phyloP scores from a whole-genome alignment of 352 stramenopile species.

The Phytophthora tubulina region DNA sequence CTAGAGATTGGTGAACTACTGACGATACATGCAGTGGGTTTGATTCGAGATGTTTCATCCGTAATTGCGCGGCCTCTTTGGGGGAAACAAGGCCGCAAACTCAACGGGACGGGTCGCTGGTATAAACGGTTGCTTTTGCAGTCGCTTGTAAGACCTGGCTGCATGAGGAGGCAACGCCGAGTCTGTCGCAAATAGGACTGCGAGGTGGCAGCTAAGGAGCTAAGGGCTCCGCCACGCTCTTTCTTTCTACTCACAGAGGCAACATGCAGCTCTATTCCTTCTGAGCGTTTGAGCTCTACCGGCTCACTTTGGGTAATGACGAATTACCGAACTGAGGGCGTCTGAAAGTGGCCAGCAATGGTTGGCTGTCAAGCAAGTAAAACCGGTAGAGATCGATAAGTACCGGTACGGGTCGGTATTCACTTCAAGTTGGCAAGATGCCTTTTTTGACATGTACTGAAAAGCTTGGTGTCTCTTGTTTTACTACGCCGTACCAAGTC shows the following conservation, averaged over 20 bases:
- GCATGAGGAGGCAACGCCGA: slow-evolving; percentile 62
- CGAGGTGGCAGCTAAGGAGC: slow-evolving; percentile 31
- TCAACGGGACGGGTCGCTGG: slow-evolving; percentile 86
- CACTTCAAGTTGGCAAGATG: too few species aligned
- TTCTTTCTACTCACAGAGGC: too few species aligned
- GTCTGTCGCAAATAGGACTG: slow-evolving; percentile 91
- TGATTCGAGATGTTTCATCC: slow-evolving; percentile 66
- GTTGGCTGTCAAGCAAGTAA: too few species aligned
- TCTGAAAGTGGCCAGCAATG: too few species aligned
- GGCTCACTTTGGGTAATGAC: slow-evolving; percentile 28
- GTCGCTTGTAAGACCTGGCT: slow-evolving; percentile 87
- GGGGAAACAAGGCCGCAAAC: slow-evolving; percentile 78
- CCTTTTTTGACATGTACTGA: background rate
- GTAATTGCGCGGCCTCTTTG: slow-evolving; percentile 82
- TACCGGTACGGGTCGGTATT: too few species aligned
- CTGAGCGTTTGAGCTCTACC: slow-evolving; percentile 1
- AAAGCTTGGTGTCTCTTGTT: slow-evolving; percentile 18
- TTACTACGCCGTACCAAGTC: slow-evolving; percentile 17
- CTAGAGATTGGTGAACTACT: background rate
- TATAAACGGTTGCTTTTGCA: slow-evolving; percentile 89
- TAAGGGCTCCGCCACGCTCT: background rate
- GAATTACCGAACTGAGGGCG: too few species aligned
- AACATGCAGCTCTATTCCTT: background rate
- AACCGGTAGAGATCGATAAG: too few species aligned
- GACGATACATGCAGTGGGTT: background rate